phyloP scores from a whole-genome alignment of 257 asterid species.

The Lithospermum erythrorhizon region DNA sequence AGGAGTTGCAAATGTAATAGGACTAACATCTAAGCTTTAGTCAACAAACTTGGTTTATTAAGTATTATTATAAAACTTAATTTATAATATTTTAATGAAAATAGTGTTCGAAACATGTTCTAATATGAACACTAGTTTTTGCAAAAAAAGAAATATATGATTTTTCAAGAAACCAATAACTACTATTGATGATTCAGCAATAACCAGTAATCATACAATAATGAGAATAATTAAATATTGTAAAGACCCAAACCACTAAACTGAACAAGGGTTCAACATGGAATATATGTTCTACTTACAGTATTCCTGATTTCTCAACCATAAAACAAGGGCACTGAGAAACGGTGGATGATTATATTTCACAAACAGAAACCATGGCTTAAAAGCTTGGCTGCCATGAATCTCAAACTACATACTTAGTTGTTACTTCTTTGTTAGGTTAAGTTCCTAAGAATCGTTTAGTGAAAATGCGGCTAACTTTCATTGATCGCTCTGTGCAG shows the following conservation, averaged over 20 bases:
- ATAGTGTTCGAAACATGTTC: too few relatives aligned
- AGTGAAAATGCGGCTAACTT: conserved; percentile 23
- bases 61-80: too few relatives aligned
- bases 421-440: neutral
- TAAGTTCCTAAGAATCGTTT: conserved; percentile 4
- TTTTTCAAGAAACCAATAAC: too few relatives aligned
- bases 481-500: conserved; percentile 26
- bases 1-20: too few relatives aligned
- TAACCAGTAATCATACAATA: too few relatives aligned
- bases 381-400: neutral
- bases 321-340: neutral
- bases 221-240: neutral
- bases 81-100: too few relatives aligned
- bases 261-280: neutral
- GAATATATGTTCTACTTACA: neutral
- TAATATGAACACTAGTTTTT: too few relatives aligned
- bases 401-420: neutral
- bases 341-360: neutral
- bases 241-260: neutral
- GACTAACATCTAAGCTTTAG: too few relatives aligned
- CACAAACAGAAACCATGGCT: neutral
- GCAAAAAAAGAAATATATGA: too few relatives aligned
- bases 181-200: too few relatives aligned
- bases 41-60: too few relatives aligned
- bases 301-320: neutral